Evolutionary conservation across 257 asterid genomes (phyloP), one percentile per base, ranked within the genome.

Genomic region (Ligustrum vulgare): DNA sequence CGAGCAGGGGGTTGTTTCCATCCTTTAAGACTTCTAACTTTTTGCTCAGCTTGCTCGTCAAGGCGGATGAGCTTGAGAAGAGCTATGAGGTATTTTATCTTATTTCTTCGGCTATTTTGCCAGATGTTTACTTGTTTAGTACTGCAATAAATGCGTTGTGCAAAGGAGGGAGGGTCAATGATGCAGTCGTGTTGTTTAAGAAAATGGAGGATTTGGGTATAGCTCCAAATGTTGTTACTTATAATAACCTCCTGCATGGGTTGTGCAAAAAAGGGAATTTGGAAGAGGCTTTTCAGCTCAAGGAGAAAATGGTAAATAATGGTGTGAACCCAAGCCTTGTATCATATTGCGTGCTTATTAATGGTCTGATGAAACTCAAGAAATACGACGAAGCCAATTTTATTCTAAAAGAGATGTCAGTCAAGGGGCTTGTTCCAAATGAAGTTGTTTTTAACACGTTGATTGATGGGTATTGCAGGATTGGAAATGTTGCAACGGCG

Each of bases 161-260:
- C 80, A 91, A 83, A 85, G 89, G 89, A 41, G 90, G 96, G 73
- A 82, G 71, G 81, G 75, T 86, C 25, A 84, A 88, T 41, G 91
- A 89, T 51, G 97, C 97, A 12, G 69, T 73, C 49, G 71, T 32
- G 74, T 79, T 93, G 85, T 87, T 93, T 84, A 66, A 78, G 72
- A 72, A 82, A 80, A 93, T 93, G 97, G 88, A 86, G 79, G 74
- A 80, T 63, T 70, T 37, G 72, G 91, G 93, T 35, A 85, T 90
- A 72, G 78, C 83, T 68, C 96, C 97, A 2, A 91, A 88, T 78
- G 96, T 79, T 43, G 87, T 93, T 75, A 87, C 91, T 66, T 91
- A 91, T 76, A 93, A 93, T 84, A 90, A 81, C 80, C 88, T 93
- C 23, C 82, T 93, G 83, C 79, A 87, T 64, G 98, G 98, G 43